Percentiles rank a stretch among this genome's conserved stretches.
Conservation (phyloP, 2,329 filamentous ascomycete species). For the Pseudocercospora musae region DNA sequence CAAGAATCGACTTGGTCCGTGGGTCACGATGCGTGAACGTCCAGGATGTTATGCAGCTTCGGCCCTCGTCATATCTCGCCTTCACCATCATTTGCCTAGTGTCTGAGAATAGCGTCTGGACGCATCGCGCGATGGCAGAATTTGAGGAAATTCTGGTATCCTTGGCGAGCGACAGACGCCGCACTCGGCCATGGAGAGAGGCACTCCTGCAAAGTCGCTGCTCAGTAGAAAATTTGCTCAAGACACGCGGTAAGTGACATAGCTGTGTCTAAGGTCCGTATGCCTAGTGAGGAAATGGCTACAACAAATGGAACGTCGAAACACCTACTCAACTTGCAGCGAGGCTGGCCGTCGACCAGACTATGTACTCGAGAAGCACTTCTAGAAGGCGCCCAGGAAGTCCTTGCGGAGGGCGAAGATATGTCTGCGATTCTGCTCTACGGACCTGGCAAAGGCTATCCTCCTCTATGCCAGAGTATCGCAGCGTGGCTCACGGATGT, state of each 20-base stretch:
- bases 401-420: slow-evolving; percentile 8
- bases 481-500: slow-evolving; percentile 9
- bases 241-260: too few species aligned
- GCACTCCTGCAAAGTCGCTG: too few species aligned
- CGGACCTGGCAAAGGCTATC: slow-evolving; percentile 10
- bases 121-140: neutral
- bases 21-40: neutral
- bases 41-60: neutral
- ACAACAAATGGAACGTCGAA: neutral
- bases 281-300: neutral
- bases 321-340: slow-evolving; percentile 7
- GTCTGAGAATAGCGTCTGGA: neutral
- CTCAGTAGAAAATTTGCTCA: too few species aligned
- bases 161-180: neutral
- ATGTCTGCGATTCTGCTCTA: slow-evolving; percentile 15
- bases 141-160: neutral
- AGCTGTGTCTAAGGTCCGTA: neutral
- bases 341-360: slow-evolving; percentile 12
- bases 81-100: neutral
- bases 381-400: slow-evolving; percentile 7
- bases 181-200: neutral
- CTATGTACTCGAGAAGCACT: slow-evolving; percentile 9
- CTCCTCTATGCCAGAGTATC: slow-evolving; percentile 9
- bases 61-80: neutral
- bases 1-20: neutral